Evolutionary conservation across 768 basidiomycete genomes (phyloP).

Genomic region (Pleurotus citrinopileatus): DNA sequence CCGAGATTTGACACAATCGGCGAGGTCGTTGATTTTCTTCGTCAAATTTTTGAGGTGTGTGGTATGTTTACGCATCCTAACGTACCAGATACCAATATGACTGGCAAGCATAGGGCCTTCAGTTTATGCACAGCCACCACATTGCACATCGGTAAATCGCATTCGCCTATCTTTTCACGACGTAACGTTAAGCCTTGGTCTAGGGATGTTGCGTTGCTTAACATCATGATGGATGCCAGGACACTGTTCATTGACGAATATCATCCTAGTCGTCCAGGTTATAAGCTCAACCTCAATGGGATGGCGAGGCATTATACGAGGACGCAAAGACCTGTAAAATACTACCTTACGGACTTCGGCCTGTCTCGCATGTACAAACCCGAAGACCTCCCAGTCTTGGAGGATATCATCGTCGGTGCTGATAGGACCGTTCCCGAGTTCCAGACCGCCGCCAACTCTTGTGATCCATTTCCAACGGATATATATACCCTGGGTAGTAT

Average conservation of each 20-base stretch:
- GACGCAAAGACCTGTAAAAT: slow-evolving; percentile 27
- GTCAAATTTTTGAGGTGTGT: slow-evolving; percentile 26
- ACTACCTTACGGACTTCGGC: slow-evolving; percentile 38
- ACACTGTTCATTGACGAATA: slow-evolving; percentile 22
- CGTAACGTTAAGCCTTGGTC: not conserved
- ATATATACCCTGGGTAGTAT: slow-evolving; percentile 33
- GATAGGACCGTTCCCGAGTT: slow-evolving; percentile 40
- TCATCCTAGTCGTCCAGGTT: slow-evolving; percentile 20
- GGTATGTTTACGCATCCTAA: no score
- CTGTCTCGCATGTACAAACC: slow-evolving; percentile 26
- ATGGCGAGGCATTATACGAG: slow-evolving; percentile 20
- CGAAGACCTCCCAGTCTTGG: slow-evolving; percentile 19
- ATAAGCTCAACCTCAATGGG: slow-evolving; percentile 19
- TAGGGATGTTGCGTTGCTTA: not conserved
- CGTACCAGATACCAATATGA: no score
- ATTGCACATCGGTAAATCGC: slow-evolving; percentile 20
- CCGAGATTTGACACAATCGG: slow-evolving; percentile 27
- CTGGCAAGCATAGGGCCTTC: slow-evolving; percentile 15
- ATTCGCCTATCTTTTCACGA: not conserved
- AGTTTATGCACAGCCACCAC: slow-evolving; percentile 21
- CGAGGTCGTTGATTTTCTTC: slow-evolving; percentile 28
- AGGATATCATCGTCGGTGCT: slow-evolving; percentile 31
- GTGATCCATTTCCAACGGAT: slow-evolving; percentile 32
- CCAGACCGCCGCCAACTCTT: slow-evolving; percentile 16
- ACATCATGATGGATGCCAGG: slow-evolving; percentile 32